Evolutionary conservation across 345 rosid species (phyloP), one percentile per base, ranked within the genome.

Genomic region (Erucastrum elatum): DNA sequence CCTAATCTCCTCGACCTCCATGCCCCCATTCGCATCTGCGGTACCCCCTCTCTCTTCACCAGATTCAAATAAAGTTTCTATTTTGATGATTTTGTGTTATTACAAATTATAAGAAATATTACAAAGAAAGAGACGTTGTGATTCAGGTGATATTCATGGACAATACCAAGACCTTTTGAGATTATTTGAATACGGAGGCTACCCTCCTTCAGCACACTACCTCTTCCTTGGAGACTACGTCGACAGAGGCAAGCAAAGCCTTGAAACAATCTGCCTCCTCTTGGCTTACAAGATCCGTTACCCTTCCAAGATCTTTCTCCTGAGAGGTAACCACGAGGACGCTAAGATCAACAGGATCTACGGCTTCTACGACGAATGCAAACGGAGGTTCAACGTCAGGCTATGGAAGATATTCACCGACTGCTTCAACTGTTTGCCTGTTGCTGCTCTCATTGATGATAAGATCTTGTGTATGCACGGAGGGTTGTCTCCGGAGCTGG

Each of bases 381-480:
- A 95, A 80, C 84, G 99, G 81, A 82, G 99, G 77, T 93, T 96
- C 72, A 96, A 96, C 72, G 98, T 93, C 46, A 82, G 97, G 60
- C 95, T 93, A 63, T 91, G 99, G 99, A 96, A 90, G 78, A 88
- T 91, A 68, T 93, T 93, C 75, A 88, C 98, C 0, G 98, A 91
- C 75, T 95, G 99, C 85, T 95, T 95, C 78, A 93, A 93, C 58
- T 88, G 96, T 74, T 84, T 96, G 71, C 98, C 99, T 0, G 99
- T 91, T 34, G 96, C 98, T 17, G 99, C 97, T 9, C 90, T 91
- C 46, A 85, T 96, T 16, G 98, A 92, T 64, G 89, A 81, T 26
- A 93, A 96, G 90, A 96, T 96, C 74, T 75, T 96, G 2, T 96
- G 99, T 71, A 96, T 96, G 99, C 99, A 96, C 4, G 99, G 99